phyloP scores from a whole-genome alignment of 139 green algal genomes.

The Chlamydomonas eustigma region DNA sequence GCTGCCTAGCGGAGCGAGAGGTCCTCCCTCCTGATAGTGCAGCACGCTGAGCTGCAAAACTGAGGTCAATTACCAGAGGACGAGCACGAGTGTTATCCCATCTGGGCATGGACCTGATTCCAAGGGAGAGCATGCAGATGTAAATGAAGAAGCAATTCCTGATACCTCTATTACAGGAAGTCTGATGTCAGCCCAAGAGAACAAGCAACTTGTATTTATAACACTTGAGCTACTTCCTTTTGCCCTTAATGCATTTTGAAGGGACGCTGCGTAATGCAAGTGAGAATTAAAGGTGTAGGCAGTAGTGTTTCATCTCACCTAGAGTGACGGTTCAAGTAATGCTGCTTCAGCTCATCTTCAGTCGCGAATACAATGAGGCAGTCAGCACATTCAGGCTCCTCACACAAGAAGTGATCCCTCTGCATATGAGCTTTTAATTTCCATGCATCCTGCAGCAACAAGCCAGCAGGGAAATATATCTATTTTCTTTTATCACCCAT shows the following conservation, averaged over 20 bases:
- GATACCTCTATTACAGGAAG: no score
- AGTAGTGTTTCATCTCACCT: no score
- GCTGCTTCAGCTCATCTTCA: constrained; percentile 50
- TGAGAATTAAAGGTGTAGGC: no score
- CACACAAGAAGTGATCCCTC: constrained; percentile 51
- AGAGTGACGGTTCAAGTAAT: constrained; percentile 23
- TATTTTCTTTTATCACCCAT: background rate
- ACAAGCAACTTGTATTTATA: no score
- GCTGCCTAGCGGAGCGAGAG: no score
- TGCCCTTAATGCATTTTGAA: no score
- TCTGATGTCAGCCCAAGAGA: no score
- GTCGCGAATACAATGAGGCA: constrained; percentile 64
- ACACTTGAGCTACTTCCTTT: no score
- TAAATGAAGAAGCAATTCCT: no score
- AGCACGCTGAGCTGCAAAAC: background rate
- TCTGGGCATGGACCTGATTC: constrained; percentile 50
- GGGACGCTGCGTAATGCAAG: no score
- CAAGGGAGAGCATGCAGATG: no score
- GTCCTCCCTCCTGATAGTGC: background rate
- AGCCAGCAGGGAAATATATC: background rate
- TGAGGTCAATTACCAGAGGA: constrained; percentile 49
- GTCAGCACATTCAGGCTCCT: constrained; percentile 52
- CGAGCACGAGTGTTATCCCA: constrained; percentile 47
- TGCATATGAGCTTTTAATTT: constrained; percentile 27
- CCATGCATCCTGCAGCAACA: background rate